phyloP scores from a whole-genome alignment of 148 eudicot genomes.

The Rhododendron henanense region DNA sequence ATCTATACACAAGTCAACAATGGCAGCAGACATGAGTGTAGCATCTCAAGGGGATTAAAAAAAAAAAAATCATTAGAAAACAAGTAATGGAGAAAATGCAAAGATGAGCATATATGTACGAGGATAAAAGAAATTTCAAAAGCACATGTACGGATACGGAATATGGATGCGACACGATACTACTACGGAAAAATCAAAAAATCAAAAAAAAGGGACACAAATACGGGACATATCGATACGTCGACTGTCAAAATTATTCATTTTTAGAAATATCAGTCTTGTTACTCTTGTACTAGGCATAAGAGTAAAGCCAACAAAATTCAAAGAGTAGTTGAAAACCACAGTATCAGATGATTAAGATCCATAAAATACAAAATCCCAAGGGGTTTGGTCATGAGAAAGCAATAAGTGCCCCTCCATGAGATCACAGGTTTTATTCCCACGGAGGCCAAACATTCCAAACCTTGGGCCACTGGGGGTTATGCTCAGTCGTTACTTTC shows the following conservation, averaged over 20 bases:
- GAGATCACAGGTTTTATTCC: too few relatives aligned
- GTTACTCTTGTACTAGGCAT: background rate
- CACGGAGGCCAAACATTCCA: too few relatives aligned
- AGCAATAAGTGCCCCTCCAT: too few relatives aligned
- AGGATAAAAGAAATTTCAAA: background rate
- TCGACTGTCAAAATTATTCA: background rate
- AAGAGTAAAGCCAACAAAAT: background rate
- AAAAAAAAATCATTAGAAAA: background rate
- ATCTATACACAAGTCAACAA: constrained; percentile 11
- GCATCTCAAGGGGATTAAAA: background rate
- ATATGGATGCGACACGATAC: background rate
- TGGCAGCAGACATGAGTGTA: background rate
- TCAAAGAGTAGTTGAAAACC: background rate
- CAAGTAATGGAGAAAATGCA: background rate
- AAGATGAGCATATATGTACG: background rate
- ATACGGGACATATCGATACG: background rate
- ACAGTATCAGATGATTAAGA: background rate
- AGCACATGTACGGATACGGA: background rate
- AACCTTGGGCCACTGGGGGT: too few relatives aligned
- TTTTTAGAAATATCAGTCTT: background rate
- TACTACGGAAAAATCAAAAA: too few relatives aligned
- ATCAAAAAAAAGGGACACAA: background rate
- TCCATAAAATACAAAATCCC: background rate
- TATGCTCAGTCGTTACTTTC: too few relatives aligned
- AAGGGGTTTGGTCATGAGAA: too few relatives aligned